Percentiles rank a stretch among this genome's conserved stretches.
Conservation (phyloP, 768 basidiomycete genomes). For the Russula vinacea region DNA sequence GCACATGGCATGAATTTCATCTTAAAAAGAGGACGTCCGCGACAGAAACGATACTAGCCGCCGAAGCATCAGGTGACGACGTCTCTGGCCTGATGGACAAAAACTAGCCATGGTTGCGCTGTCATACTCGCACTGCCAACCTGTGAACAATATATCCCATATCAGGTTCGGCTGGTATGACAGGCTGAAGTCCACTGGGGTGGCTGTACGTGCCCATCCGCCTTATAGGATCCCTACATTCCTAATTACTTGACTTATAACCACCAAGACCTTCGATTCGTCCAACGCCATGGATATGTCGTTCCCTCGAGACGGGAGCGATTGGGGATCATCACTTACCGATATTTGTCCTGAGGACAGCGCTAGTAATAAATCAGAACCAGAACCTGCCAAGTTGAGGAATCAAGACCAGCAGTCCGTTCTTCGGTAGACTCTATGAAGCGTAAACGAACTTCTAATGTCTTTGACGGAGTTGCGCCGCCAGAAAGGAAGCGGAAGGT, state of each 20-base stretch:
- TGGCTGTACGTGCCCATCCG: constrained; percentile 10
- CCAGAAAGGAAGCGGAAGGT: constrained; percentile 25
- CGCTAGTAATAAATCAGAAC: constrained; percentile 19
- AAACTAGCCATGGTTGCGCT: constrained; percentile 48
- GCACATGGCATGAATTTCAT: constrained; percentile 41
- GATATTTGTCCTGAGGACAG: constrained; percentile 19
- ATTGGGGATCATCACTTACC: constrained; percentile 17
- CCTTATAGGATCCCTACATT: constrained; percentile 3
- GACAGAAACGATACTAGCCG: constrained; percentile 30
- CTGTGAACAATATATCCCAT: constrained; percentile 43
- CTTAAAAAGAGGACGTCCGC: constrained; percentile 29
- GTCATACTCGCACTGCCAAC: constrained; percentile 48
- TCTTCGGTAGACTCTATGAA: not conserved
- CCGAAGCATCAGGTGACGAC: constrained; percentile 40
- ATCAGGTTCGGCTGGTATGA: constrained; percentile 67
- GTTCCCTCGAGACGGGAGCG: constrained; percentile 5
- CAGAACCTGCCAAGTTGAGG: not conserved
- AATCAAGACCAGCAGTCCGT: not conserved
- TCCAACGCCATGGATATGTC: constrained; percentile 21
- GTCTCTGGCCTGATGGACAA: constrained; percentile 35
- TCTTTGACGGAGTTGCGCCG: constrained; percentile 16
- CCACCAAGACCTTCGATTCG: constrained; percentile 7
- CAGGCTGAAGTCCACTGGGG: not conserved
- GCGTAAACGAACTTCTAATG: constrained; percentile 12
- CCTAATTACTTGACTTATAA: constrained; percentile 1